Percentiles rank a stretch among this genome's conserved stretches.
phyloP scores from a whole-genome alignment of 768 basidiomycete genomes.

The Amanita polypyramis region DNA sequence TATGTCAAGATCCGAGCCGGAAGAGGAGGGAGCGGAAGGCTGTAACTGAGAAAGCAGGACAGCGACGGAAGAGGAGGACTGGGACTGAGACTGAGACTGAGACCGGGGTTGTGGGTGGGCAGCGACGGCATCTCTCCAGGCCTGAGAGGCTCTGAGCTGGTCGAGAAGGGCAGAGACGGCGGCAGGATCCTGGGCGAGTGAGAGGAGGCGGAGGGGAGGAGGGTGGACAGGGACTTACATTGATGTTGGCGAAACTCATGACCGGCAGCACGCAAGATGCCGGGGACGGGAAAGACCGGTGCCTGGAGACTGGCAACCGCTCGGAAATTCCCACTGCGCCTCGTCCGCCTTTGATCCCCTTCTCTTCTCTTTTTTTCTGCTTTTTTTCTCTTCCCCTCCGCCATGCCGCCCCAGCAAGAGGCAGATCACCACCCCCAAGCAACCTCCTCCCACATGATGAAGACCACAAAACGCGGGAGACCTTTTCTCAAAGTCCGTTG shows the following conservation, averaged over 20 bases:
- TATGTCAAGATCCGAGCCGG: not conserved
- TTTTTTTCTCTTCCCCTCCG: conserved; percentile 29
- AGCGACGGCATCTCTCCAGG: conserved; percentile 46
- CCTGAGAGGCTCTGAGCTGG: conserved; percentile 53
- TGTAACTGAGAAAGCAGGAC: conserved; percentile 54
- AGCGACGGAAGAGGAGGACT: conserved; percentile 33
- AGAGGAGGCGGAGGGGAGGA: conserved; percentile 1
- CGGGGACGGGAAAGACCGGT: conserved; percentile 26
- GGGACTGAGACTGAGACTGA: conserved; percentile 6
- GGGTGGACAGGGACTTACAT: conserved; percentile 25
- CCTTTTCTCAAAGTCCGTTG: conserved; percentile 78
- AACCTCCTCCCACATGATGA: conserved; percentile 92
- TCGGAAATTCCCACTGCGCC: conserved; percentile 27
- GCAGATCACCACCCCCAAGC: conserved; percentile 39
- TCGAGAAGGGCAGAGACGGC: conserved; percentile 65
- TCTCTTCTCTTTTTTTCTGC: conserved; percentile 37
- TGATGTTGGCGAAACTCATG: conserved; percentile 45
- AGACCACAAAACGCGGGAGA: conserved; percentile 91
- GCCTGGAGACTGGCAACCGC: conserved; percentile 22
- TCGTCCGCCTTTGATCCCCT: conserved; percentile 20
- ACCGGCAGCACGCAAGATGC: conserved; percentile 20
- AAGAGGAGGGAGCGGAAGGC: not conserved
- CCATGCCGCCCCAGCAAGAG: conserved; percentile 21
- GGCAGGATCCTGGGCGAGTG: conserved; percentile 42
- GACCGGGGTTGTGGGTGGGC: not conserved